These are phyloP conservation scores for Aspergillus quadrilineatus DNA, from an alignment of 2,329 filamentous ascomycete genomes.

Conservation along the genomic window DNA sequence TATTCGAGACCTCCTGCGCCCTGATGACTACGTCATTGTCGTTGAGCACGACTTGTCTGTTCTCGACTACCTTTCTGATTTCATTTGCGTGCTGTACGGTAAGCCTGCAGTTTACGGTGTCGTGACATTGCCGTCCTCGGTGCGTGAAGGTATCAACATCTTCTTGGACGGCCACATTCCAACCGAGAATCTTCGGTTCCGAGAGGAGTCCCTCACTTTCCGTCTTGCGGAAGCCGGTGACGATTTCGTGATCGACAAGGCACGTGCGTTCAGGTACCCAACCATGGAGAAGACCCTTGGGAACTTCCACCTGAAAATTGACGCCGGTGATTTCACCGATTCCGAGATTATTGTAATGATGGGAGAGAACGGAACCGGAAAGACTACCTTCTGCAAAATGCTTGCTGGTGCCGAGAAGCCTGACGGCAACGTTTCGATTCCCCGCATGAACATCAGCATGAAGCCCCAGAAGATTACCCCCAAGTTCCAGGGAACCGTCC, in stretches of 20 bases:
- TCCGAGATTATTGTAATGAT: slow-evolving; percentile 99
- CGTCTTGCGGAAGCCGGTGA: slow-evolving; percentile 86
- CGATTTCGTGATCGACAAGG: slow-evolving; percentile 81
- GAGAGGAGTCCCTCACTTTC: slow-evolving; percentile 95
- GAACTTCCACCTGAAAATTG: slow-evolving; percentile 78
- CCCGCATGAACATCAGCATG: slow-evolving; percentile 97
- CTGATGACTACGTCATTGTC: slow-evolving; percentile 94
- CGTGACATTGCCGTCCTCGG: slow-evolving; percentile 90
- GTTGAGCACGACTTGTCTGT: slow-evolving; percentile 99
- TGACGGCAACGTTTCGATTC: slow-evolving; percentile 73
- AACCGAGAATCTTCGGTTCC: slow-evolving; percentile 97
- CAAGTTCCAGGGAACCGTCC: slow-evolving; percentile 95
- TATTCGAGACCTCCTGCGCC: slow-evolving; percentile 84
- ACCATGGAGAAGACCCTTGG: slow-evolving; percentile 91
- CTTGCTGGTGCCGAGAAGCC: slow-evolving; percentile 91
- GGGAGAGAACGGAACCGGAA: slow-evolving; percentile 99
- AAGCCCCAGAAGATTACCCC: slow-evolving; percentile 99
- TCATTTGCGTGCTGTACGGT: slow-evolving; percentile 95
- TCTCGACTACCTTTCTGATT: slow-evolving; percentile 97
- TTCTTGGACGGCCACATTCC: slow-evolving; percentile 98
- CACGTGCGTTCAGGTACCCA: slow-evolving; percentile 82
- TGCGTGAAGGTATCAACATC: slow-evolving; percentile 98
- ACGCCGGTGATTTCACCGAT: slow-evolving; percentile 86
- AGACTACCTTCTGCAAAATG: slow-evolving; percentile 98
- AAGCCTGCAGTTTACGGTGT: slow-evolving; percentile 96